These are phyloP conservation scores for Epichloe typhina DNA, from an alignment of 2,329 filamentous ascomycete genomes.

Conservation along the genomic window DNA sequence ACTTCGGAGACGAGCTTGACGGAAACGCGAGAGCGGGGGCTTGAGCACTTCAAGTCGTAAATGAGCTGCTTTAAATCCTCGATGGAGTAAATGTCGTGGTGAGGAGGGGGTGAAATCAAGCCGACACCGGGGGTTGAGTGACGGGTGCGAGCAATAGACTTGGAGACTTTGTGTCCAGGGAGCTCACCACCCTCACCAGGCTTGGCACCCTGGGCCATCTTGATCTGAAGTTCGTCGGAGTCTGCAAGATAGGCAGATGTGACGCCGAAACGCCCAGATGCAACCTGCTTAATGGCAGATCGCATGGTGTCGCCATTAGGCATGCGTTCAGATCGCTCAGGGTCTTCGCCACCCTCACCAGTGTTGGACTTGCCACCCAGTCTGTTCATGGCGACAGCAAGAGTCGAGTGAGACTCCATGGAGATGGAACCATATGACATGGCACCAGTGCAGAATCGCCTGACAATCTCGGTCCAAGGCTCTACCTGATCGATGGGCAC, in stretches of 20 bases:
- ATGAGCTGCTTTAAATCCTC: constrained; percentile 97
- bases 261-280: constrained; percentile 89
- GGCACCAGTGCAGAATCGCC: constrained; percentile 89
- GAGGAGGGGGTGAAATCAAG: constrained; percentile 87
- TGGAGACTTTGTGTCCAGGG: constrained; percentile 91
- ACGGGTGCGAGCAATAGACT: constrained; percentile 83
- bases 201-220: constrained; percentile 98
- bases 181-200: constrained; percentile 95
- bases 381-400: constrained; percentile 93
- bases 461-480: constrained; percentile 95
- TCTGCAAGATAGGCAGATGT: constrained; percentile 91
- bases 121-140: constrained; percentile 91
- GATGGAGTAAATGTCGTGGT: constrained; percentile 98
- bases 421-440: constrained; percentile 99
- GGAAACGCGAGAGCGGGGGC: constrained; percentile 80
- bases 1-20: constrained; percentile 97
- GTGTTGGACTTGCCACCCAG: constrained; percentile 96
- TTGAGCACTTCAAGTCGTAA: constrained; percentile 94
- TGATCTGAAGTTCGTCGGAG: constrained; percentile 93
- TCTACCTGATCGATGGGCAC: constrained; percentile 95
- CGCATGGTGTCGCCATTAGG: constrained; percentile 94
- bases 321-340: constrained; percentile 74
- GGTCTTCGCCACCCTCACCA: constrained; percentile 91
- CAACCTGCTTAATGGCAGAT: constrained; percentile 94
- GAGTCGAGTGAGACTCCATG: constrained; percentile 93